A percentile compares a stretch with the other conserved stretches of the same genome.
Conservation (phyloP, 2,329 filamentous ascomycete species). For the Beauveria asiatica region DNA sequence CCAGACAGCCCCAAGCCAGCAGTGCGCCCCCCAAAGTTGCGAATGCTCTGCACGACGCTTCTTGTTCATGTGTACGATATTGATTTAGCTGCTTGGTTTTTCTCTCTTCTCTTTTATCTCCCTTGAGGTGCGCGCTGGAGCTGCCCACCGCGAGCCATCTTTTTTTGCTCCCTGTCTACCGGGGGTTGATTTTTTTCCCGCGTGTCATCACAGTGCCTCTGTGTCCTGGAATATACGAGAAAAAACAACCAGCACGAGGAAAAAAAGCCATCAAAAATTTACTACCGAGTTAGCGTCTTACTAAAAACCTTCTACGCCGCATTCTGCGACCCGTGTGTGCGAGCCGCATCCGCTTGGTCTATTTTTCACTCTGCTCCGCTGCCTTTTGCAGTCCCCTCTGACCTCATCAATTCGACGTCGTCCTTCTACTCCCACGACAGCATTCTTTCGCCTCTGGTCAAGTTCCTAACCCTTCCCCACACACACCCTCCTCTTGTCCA, state of each 20-base stretch:
- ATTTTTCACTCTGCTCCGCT: background rate
- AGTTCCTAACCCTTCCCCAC: slow-evolving; percentile 19
- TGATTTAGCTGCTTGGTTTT: slow-evolving; percentile 15
- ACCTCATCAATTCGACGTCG: slow-evolving; percentile 29
- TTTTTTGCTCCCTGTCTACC: background rate
- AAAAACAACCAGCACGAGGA: background rate
- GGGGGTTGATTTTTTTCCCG: background rate
- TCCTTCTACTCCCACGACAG: slow-evolving; percentile 15
- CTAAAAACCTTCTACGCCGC: background rate
- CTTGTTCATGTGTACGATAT: slow-evolving; percentile 5
- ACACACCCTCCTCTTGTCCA: slow-evolving; percentile 18
- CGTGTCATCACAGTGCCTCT: background rate
- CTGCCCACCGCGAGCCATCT: background rate
- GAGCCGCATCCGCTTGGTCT: background rate
- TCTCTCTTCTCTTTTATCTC: background rate
- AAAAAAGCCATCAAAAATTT: background rate
- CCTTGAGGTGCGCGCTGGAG: background rate
- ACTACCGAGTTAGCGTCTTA: background rate
- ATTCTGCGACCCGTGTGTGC: slow-evolving; percentile 1
- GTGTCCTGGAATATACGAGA: background rate
- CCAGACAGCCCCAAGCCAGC: background rate
- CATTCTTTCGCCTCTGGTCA: slow-evolving; percentile 5
- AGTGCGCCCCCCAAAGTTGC: background rate
- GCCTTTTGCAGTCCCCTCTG: slow-evolving; percentile 21
- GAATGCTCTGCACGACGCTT: background rate